Base-by-base conservation (phyloP, 306 rosid species). In the Prunus davidiana region DNA sequence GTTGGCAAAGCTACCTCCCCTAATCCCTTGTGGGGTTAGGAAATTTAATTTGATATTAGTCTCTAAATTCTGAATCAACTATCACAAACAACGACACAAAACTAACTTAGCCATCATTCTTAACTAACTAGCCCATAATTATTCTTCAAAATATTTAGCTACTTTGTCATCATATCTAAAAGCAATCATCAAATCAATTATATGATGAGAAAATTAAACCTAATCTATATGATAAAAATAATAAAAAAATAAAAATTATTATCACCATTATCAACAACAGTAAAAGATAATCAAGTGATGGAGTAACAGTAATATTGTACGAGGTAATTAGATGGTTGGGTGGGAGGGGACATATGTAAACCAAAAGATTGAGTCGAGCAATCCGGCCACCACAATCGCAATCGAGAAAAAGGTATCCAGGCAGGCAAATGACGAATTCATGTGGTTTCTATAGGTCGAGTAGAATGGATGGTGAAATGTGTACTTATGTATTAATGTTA, bases 1-100 rank as follows among this genome's bases (percentile, higher is more conserved):
- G 71, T 75, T 57, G 70, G 76, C 67, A 67, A 75, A 70, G 75
- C 62, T 78, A 58, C 67, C 71, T 76, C 34, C 45, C 9, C 16
- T 16, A 63, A 28, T 72, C 58, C 14, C 54, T 68, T 52, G 85
- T 68, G 64, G 82, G 82, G 69, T 46, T 78, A 47, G 66, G 78
- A 9, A 6, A 18, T 51, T n/a, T 27, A 45, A 12, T 62, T 12
- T 65, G 67, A 57, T 67, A 77, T 45, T 68, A 56, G 25, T 57
- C 45, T n/a, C 70, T 38, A 64, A 25, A 51, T 3, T 51, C 8
- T 52, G 43, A 38, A 38, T 38, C 43, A 38, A 38, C 43, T 38
- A 38, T 38, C 9, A 38, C 43, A 38, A 38, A 38, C 43, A 38
- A 47, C 9, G 52, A 47, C 52, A 47, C 14, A 47, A 47, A 47